Evolutionary conservation across 306 rosid species (phyloP), one percentile per base, ranked within the genome.

Genomic region (Prunus dulcis): DNA sequence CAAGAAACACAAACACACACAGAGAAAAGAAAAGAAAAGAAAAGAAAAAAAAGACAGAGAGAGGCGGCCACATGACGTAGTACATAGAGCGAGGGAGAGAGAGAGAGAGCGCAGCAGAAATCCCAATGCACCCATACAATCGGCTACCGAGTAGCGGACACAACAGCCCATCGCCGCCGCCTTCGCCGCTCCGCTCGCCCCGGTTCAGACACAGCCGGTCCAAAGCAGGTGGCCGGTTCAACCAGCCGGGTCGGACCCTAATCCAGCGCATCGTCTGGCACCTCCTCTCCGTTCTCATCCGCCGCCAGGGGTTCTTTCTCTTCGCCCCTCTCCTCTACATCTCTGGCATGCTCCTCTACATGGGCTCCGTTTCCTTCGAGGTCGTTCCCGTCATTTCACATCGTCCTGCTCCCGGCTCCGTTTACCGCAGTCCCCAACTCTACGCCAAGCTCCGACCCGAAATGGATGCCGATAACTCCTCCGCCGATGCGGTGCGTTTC

Each of bases 91-190:
- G 62, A 46, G 84, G 85, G 79, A 66, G 65, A 75, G 60, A 75
- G 67, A 64, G 77, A 27, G 52, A 27, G 46, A 34, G 46, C 11
- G 7, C 50, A n/a, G 27, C 77, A 57, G 53, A 73, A 61, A 78
- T 75, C 79, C 79, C 76, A 81, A 95, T 95, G 98, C 96, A 90
- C 90, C 79, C 96, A 18, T 82, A 84, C 81, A 89, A 86, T 73
- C 89, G 98, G 90, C 89, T 95, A 77, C 98, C 98, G 65, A 88
- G 86, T 77, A 90, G 98, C 76, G 98, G 98, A 70, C 98, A 92
- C 83, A 82, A 86, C 65, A 86, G 97, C 67, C 98, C 98, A 45
- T 92, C 98, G 14, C 91, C 98, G 49, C 98, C 98, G 41, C 82
- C 69, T 61, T 95, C 98, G 8, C 97, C 98, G 19, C 87, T 85